A percentile compares a stretch with the other conserved stretches of the same genome.
Evolutionary conservation across 2,329 filamentous ascomycete species (phyloP).

Genomic region (Diaporthe eres): DNA sequence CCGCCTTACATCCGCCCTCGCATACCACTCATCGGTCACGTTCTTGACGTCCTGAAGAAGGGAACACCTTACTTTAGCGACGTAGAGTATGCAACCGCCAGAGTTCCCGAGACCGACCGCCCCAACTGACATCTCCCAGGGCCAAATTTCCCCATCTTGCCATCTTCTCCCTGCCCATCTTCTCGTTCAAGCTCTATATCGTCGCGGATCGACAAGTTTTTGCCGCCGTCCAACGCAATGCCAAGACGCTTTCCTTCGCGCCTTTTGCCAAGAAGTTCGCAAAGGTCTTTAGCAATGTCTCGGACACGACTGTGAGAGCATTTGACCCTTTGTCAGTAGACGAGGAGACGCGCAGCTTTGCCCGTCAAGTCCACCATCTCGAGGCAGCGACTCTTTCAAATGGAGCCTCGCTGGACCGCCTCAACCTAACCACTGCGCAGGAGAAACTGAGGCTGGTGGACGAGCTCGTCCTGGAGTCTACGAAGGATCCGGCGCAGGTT

Average conservation of each 20-base stretch:
- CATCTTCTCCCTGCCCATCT: slow-evolving; percentile 34
- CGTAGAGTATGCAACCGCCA: background rate
- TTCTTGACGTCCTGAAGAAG: background rate
- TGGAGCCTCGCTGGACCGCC: slow-evolving; percentile 26
- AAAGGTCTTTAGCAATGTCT: background rate
- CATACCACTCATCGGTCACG: slow-evolving; percentile 29
- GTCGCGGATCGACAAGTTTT: slow-evolving; percentile 33
- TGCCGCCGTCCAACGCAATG: slow-evolving; percentile 29
- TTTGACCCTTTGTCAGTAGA: background rate
- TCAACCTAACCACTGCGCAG: slow-evolving; percentile 20
- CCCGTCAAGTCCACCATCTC: slow-evolving; percentile 13
- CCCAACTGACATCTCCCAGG: background rate
- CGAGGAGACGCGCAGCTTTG: slow-evolving; percentile 8
- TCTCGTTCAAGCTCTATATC: slow-evolving; percentile 37
- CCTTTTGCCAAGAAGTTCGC: slow-evolving; percentile 24
- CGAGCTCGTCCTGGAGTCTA: background rate
- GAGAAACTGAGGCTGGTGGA: slow-evolving; percentile 28
- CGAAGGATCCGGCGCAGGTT: background rate
- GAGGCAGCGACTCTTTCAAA: slow-evolving; percentile 6
- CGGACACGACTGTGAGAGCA: background rate
- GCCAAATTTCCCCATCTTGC: slow-evolving; percentile 22
- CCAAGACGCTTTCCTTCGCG: slow-evolving; percentile 36
- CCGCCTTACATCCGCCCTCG: slow-evolving; percentile 20
- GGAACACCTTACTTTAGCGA: background rate
- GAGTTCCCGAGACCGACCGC: too few relatives aligned